These are phyloP conservation scores for Whalleya microplaca DNA, from an alignment of 2,329 filamentous ascomycete genomes.

Conservation along the genomic window DNA sequence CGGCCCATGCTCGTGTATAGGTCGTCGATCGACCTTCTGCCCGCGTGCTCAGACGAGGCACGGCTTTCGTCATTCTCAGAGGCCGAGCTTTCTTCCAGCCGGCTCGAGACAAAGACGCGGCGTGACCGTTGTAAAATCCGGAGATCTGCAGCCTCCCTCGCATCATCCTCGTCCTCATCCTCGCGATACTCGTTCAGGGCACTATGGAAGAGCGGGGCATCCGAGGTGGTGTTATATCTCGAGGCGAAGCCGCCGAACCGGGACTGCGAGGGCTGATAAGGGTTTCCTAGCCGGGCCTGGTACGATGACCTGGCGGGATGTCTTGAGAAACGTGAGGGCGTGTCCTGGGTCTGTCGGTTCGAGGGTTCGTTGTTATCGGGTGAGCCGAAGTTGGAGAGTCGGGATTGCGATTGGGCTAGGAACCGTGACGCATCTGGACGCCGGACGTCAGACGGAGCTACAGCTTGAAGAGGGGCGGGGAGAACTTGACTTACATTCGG, in stretches of 20 bases:
- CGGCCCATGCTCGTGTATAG: slow-evolving; percentile 16
- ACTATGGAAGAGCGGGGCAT: slow-evolving; percentile 93
- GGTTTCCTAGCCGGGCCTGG: slow-evolving; percentile 60
- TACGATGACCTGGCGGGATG: slow-evolving; percentile 37
- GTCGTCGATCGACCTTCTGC: slow-evolving; percentile 48
- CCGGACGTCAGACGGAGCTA: slow-evolving; percentile 23
- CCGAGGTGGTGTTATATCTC: slow-evolving; percentile 70
- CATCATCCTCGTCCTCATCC: slow-evolving; percentile 91
- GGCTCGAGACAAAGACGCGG: slow-evolving; percentile 82
- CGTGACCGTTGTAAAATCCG: slow-evolving; percentile 90
- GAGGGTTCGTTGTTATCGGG: slow-evolving; percentile 51
- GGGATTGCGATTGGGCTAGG: slow-evolving; percentile 93
- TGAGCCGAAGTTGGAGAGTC: slow-evolving; percentile 74
- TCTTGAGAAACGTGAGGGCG: slow-evolving; percentile 33
- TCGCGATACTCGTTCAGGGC: slow-evolving; percentile 88
- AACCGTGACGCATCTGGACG: slow-evolving; percentile 89
- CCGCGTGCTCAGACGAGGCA: slow-evolving; percentile 57
- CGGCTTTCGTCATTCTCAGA: slow-evolving; percentile 72
- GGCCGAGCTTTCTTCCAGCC: slow-evolving; percentile 83
- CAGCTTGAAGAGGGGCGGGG: neutral
- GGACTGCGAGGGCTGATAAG: slow-evolving; percentile 74
- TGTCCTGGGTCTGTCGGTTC: slow-evolving; percentile 38
- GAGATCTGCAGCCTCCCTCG: slow-evolving; percentile 91
- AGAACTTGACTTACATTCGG: slow-evolving; percentile 76
- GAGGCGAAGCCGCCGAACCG: slow-evolving; percentile 86